Evolutionary conservation across 306 rosid species (phyloP), one percentile per base, ranked within the genome.

Genomic region (Abrus pulchellus): DNA sequence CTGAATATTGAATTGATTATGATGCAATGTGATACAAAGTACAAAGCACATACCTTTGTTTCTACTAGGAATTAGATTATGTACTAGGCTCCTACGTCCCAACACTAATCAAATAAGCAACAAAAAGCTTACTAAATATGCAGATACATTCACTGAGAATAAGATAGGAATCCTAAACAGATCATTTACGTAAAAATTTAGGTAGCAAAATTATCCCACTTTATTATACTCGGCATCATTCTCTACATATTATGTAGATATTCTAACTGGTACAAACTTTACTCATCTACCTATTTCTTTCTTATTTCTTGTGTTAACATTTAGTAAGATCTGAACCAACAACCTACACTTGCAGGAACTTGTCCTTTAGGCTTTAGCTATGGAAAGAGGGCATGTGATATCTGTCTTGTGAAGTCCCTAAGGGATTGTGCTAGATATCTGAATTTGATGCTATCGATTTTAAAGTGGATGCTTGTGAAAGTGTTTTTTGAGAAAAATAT

Each of bases 1-100:
- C 14, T 57, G 71, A 69, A 69, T 47, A 44, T 45, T 69, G 52
- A 57, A 45, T 57, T n/a, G 29, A 41, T 53, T 76, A 12, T 52
- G 74, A 41, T 53, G 56, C 27, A 10, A 9, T 34, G 32, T 34
- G 2, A 53, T 50, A 14, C 61, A 71, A 32, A 49, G 50, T 20
- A n/a, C 44, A 50, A 55, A 71, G 33, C 33, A 71, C 30, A 6
- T 4, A 20, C 72, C 53, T 14, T 7, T 29, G 9, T 59, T 29
- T 29, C 6, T 59, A 20, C 14, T 43, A 43, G 53, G 38, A 68
- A 68, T 9, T 68, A 45, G 32, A 10, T 47, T 45, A 29, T 44
- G 73, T n/a, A 28, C 1, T 44, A 68, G 55, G 9, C 40, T 45
- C 38, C 40, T 28, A 20, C 20, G 20, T 20, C 20, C 20, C 20